These are phyloP conservation scores for Magnusiomyces sp. DNA, from an alignment of 1,139 yeast species.

Conservation along the genomic window DNA sequence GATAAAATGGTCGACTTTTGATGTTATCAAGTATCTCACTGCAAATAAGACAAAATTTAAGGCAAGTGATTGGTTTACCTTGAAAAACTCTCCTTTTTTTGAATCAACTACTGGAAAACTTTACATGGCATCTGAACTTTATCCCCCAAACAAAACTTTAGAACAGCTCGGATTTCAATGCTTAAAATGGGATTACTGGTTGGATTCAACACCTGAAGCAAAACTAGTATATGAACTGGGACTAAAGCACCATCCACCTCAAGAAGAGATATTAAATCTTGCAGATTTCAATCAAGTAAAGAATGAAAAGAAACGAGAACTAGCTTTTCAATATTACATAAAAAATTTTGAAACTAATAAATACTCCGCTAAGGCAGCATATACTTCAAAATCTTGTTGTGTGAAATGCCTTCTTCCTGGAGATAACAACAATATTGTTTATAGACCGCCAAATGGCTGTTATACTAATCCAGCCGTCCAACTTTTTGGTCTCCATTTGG, in stretches of 20 bases:
- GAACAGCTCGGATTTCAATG: constrained; percentile 27
- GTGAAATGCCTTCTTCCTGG: constrained; percentile 21
- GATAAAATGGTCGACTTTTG: constrained; percentile 32
- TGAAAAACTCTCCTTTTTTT: constrained; percentile 28
- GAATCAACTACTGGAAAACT: constrained; percentile 18
- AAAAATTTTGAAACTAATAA: constrained; percentile 18
- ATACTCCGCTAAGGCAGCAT: constrained; percentile 18
- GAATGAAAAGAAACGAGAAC: constrained; percentile 15
- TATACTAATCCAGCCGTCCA: constrained; percentile 21
- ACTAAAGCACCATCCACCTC: constrained; percentile 25
- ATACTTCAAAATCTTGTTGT: constrained; percentile 15
- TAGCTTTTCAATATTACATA: constrained; percentile 23
- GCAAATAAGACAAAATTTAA: constrained; percentile 25
- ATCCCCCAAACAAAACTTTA: constrained; percentile 28
- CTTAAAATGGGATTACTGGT: constrained; percentile 30
- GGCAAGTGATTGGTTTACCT: constrained; percentile 27
- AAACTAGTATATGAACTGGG: constrained; percentile 29
- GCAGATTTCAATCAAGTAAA: constrained; percentile 10
- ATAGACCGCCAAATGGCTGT: constrained; percentile 25
- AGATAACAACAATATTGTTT: constrained; percentile 14
- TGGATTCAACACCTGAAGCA: constrained; percentile 26
- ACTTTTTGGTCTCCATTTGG: constrained; percentile 29
- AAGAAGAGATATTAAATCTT: constrained; percentile 20
- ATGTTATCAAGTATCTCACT: constrained; percentile 31
- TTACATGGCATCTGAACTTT: constrained; percentile 24